Percentiles rank a stretch among this genome's conserved stretches.
These are phyloP conservation scores for Aspergillus wentii DNA, from an alignment of 495 filamentous ascomycete species.

Conservation along the genomic window DNA sequence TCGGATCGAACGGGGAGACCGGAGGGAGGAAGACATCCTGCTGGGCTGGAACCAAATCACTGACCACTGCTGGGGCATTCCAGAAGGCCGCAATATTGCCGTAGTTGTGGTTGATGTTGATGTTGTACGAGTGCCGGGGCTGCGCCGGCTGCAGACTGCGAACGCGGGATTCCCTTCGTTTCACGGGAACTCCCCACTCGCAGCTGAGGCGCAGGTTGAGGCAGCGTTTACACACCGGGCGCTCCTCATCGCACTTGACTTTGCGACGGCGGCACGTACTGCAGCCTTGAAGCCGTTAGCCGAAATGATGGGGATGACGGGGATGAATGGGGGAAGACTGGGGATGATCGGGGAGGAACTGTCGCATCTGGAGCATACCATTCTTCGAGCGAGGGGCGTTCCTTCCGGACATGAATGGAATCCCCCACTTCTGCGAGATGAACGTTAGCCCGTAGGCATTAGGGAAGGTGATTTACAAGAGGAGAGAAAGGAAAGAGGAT, in stretches of 20 bases:
- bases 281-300: too few species aligned
- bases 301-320: too few species aligned
- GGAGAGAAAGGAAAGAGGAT: slow-evolving; percentile 6
- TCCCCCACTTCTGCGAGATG: slow-evolving; percentile 15
- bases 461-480: slow-evolving; percentile 3
- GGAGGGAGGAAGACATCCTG: neutral
- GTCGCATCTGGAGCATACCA: slow-evolving; percentile 17
- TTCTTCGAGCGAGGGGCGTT: slow-evolving; percentile 45
- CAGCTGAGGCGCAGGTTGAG: slow-evolving; percentile 23
- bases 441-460: slow-evolving; percentile 12
- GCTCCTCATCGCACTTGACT: slow-evolving; percentile 52
- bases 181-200: slow-evolving; percentile 36
- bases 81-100: neutral
- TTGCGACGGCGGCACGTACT: slow-evolving; percentile 53
- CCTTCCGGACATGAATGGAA: slow-evolving; percentile 34
- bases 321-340: too few species aligned
- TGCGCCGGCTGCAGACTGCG: slow-evolving; percentile 28
- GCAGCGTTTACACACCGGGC: slow-evolving; percentile 45
- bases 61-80: neutral
- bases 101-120: slow-evolving; percentile 3
- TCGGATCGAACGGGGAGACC: neutral
- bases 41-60: neutral
- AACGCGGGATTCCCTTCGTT: slow-evolving; percentile 25
- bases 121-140: slow-evolving; percentile 6
- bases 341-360: too few species aligned